Conservation (phyloP, 805 yeast genomes). For the Kazachstania viticola region DNA sequence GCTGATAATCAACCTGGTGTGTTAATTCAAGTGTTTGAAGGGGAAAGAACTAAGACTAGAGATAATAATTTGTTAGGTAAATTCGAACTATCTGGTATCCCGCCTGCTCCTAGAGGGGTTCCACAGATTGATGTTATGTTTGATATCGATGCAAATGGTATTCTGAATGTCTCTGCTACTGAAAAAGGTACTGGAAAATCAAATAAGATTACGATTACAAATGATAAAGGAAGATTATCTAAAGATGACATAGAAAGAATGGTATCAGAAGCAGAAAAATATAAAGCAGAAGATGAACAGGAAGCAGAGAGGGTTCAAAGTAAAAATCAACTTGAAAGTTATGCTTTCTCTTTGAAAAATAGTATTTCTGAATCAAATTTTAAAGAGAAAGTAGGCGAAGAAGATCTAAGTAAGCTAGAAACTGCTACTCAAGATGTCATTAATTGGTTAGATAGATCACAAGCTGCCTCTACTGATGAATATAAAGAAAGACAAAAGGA, state of each 20-base stretch:
- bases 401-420: constrained; percentile 53
- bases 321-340: constrained; percentile 89
- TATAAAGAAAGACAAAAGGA: constrained; percentile 86
- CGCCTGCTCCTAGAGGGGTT: constrained; percentile 97
- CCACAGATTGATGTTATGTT: constrained; percentile 96
- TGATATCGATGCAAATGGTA: constrained; percentile 94
- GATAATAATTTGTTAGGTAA: constrained; percentile 94
- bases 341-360: constrained; percentile 84
- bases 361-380: constrained; percentile 59
- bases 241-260: constrained; percentile 94
- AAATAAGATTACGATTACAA: constrained; percentile 91
- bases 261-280: constrained; percentile 95
- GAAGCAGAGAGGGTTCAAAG: constrained; percentile 84
- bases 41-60: constrained; percentile 92
- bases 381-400: constrained; percentile 64
- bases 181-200: constrained; percentile 98
- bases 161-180: constrained; percentile 85
- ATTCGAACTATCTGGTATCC: constrained; percentile 89
- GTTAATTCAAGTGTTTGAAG: constrained; percentile 89
- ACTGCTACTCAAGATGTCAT: constrained; percentile 75
- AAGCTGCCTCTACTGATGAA: constrained; percentile 85
- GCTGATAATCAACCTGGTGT: constrained; percentile 98
- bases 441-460: constrained; percentile 84
- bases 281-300: constrained; percentile 88
- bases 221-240: constrained; percentile 95